Evolutionary conservation across 1,284 basidiomycete species (phyloP), one percentile per base, ranked within the genome.

Genomic region (Wallemia ichthyophaga): DNA sequence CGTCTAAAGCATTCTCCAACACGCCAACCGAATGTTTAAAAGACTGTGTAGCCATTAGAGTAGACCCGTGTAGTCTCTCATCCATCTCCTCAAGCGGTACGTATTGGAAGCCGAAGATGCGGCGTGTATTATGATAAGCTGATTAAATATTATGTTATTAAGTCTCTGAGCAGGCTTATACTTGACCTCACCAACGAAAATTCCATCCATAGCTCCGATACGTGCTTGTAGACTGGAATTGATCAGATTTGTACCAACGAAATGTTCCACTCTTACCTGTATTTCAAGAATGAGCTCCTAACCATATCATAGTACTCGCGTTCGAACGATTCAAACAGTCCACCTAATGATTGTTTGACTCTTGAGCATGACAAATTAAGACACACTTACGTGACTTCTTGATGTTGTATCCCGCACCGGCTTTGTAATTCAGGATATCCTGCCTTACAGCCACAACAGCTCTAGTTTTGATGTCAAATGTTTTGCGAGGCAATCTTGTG

Each of bases 161-260:
- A 48, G n/a, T 19, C 3, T 3, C 11, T 15, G 13, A 48, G 5
- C 37, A 21, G n/a, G 7, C 7, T 15, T 5, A 48, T 21, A 19
- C n/a, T 5, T 48, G 3, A 48, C 37, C 37, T n/a, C 37, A 48
- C 37, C 67, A 1, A 69, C 67, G 61, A 69, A 67, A 59, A 69
- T 69, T 25, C 68, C 68, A 58, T 69, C 68, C 68, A 69, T 69
- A 58, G 67, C 64, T 0, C 68, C 68, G 55, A 69, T 69, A 9
- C 67, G 61, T 1, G 63, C 67, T 57, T 59, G 26, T 24, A 48
- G n/a, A 48, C 37, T 48, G 37, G 7, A 3, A 3, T 17, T 48
- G 13, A 11, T 17, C n/a, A 17, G n/a, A 11, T 21, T 11, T 48
- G 11, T 48, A 21, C 37, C 5, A 13, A 17, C 5, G 3, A 5